These are phyloP conservation scores for Omphalotus olearius DNA, from an alignment of 1,284 basidiomycete genomes.

Conservation along the genomic window DNA sequence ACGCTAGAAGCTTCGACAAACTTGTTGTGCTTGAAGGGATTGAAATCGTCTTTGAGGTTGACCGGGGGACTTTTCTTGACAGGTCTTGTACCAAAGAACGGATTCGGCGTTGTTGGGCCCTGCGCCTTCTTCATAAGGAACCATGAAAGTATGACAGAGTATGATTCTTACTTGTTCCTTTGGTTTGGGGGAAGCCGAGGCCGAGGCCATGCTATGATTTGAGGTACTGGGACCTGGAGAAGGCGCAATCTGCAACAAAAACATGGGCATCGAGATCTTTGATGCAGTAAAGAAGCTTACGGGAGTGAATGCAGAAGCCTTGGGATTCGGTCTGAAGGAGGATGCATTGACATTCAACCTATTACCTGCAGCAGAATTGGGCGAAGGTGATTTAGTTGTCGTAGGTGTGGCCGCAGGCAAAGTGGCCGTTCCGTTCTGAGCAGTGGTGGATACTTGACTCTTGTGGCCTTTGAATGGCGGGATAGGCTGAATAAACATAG, in stretches of 20 bases:
- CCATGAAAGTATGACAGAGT: neutral
- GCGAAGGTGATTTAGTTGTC: slow-evolving; percentile 21
- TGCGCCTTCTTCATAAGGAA: slow-evolving; percentile 14
- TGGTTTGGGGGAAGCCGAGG: slow-evolving; percentile 57
- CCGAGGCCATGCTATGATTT: slow-evolving; percentile 31
- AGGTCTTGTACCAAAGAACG: slow-evolving; percentile 81
- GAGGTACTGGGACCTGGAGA: slow-evolving; percentile 39
- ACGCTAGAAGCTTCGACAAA: slow-evolving; percentile 71
- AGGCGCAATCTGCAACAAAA: slow-evolving; percentile 37
- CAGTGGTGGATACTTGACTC: slow-evolving; percentile 17
- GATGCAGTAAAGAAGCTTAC: slow-evolving; percentile 28
- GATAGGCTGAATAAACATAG: slow-evolving; percentile 83
- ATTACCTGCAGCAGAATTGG: slow-evolving; percentile 32
- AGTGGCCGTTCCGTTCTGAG: slow-evolving; percentile 23
- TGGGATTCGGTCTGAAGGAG: slow-evolving; percentile 80
- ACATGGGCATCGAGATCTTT: slow-evolving; percentile 12
- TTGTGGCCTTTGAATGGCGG: slow-evolving; percentile 83
- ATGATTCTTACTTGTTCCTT: slow-evolving; percentile 44
- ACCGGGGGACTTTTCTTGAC: slow-evolving; percentile 71
- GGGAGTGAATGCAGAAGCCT: slow-evolving; percentile 74
- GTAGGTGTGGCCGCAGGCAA: slow-evolving; percentile 19
- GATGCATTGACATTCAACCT: slow-evolving; percentile 72
- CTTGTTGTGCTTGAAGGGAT: slow-evolving; percentile 87
- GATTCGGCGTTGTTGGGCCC: slow-evolving; percentile 52
- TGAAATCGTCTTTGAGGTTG: slow-evolving; percentile 91